Base-by-base conservation (phyloP, 768 basidiomycete genomes). In the Amyloporia xantha region DNA sequence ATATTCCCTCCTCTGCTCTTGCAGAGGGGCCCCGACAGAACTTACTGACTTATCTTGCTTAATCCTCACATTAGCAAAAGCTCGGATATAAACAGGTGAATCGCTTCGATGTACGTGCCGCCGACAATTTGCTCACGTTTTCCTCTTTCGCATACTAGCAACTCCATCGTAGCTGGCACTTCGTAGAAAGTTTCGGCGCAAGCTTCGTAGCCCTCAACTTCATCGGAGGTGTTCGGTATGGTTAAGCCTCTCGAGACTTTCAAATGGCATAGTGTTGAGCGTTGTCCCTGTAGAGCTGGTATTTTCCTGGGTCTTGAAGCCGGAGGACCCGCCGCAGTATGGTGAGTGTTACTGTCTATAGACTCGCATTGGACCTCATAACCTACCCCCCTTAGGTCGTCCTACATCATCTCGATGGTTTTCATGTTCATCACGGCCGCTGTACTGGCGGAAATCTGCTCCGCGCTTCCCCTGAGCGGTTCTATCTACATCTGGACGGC, bases 401-500 rank as follows among this genome's bases (percentile, higher is more conserved):
- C 87, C 15, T 91, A 85, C 62, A 24, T 91, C 51, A 74, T 91
- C 48, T 89, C 90, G 5, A 76, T 91, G 62, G 62, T 92, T 38
- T 90, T 91, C 64, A 91, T 92, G 89, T 76, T 75, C 55, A 90
- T 95, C 46, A 92, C 88, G 5, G 91, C 91, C 1, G 81, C 79
- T 9, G 82, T 91, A 36, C 73, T 95, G 30, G 91, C 92, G 17
- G 92, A 95, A 62, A 82, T 94, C 45, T 94, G 91, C 65, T 93
- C 91, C 35, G 87, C 91, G 4, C 72, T 93, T 24, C 86, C 88
- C 4, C 65, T 92, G 43, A 89, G 86, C 48, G 92, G 92, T 2
- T 93, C 91, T 6, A 94, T 96, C 63, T 95, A 94, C 65, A 82
- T 92, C 42, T 95, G 92, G 92, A 88, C 91, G 0, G 91, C 91